Evolutionary conservation across 2,329 filamentous ascomycete species (phyloP).

Genomic region (Calonectria honghensis): DNA sequence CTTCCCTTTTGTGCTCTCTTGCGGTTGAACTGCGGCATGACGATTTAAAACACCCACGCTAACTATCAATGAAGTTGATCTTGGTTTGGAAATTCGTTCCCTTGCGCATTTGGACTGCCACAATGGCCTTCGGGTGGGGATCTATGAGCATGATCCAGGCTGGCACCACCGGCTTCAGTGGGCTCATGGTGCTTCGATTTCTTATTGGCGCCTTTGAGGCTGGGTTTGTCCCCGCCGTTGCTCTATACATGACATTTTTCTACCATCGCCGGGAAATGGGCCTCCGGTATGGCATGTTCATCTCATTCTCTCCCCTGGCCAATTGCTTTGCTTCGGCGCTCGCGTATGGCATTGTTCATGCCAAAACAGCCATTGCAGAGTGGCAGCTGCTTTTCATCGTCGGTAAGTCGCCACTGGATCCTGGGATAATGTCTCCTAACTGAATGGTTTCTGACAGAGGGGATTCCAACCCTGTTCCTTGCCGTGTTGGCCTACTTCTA

Average conservation of each 20-base stretch:
- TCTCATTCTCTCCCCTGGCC: conserved; percentile 80
- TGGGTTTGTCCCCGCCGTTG: conserved; percentile 64
- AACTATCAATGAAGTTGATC: conserved; percentile 31
- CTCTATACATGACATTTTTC: conserved; percentile 68
- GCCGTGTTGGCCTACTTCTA: conserved; percentile 73
- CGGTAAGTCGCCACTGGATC: background rate
- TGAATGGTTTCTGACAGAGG: conserved; percentile 61
- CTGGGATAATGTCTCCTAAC: background rate
- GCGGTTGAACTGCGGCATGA: background rate
- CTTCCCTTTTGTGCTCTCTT: background rate
- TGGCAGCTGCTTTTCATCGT: conserved; percentile 71
- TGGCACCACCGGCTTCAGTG: background rate
- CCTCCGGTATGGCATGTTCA: conserved; percentile 81
- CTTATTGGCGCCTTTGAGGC: conserved; percentile 65
- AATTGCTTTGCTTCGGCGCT: conserved; percentile 81
- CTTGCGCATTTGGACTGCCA: conserved; percentile 43
- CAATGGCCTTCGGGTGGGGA: conserved; percentile 40
- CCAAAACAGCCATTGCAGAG: conserved; percentile 71
- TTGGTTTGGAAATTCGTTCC: conserved; percentile 48
- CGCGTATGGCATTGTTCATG: conserved; percentile 78
- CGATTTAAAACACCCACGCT: background rate
- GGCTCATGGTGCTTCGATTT: conserved; percentile 32
- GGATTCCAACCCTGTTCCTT: conserved; percentile 74
- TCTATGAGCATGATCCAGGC: conserved; percentile 38
- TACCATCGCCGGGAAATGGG: conserved; percentile 77